Base-by-base conservation (phyloP, 148 eudicot species). In the Heliosperma pusillum region DNA sequence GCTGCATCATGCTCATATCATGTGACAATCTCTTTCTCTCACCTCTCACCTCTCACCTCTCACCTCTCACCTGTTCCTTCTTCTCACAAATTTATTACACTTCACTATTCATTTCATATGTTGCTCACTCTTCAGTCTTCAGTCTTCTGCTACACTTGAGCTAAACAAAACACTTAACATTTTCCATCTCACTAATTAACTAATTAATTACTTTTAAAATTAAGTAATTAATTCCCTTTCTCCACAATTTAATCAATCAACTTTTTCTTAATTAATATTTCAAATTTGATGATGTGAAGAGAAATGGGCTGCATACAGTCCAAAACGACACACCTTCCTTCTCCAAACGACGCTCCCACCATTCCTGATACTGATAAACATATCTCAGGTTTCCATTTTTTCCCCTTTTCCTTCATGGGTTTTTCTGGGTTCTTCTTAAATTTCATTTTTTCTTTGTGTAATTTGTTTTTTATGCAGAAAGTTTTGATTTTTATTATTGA, bases 261-360 rank as follows among this genome's bases (percentile, higher is more conserved):
- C n/a, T n/a, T n/a, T n/a, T n/a, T n/a, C n/a, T 10, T 26, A 2
- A 36, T 40, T 50, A 2, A 12, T n/a, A n/a, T n/a, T 19, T 25
- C 66, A 25, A 29, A 12, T 30, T 69, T 74, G 80, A 80, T 80
- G 50, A 80, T 80, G 80, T 76, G 73, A 80, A 70, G 40, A 80
- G 65, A 69, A 22, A 85, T 85, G 88, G 88, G 88, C 71, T 85
- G 88, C 82, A 78, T 85, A 19, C 86, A 83, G 84, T 85, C 88
- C 84, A 85, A 83, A 76, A 85, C 88, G 78, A 76, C 86, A n/a
- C 88, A 78, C 75, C 84, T 81, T 29, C 63, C 83, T 76, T 71
- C 83, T 50, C 78, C 74, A 73, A 81, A 84, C 78, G 84, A 84
- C 82, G 52, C 59, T 69, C 36, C 86, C 61, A 74, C 86, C 5